Conservation (phyloP, 495 filamentous ascomycete genomes). For the Cercophora scortea region DNA sequence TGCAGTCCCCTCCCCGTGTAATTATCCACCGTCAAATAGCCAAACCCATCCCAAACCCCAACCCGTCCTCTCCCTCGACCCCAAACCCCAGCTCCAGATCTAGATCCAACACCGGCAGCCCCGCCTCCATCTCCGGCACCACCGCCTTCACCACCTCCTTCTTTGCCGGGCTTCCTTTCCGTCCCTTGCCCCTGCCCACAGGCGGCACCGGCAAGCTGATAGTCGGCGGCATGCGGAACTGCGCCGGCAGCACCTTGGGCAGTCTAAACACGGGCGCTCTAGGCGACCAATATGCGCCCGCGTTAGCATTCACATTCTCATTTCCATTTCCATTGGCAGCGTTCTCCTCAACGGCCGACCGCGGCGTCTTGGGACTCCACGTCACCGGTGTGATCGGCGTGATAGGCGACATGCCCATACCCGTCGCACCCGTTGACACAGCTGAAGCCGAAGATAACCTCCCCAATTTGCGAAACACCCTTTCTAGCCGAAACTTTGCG, state of each 20-base stretch:
- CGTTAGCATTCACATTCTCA: not conserved
- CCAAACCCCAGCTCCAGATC: no score
- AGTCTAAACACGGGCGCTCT: not conserved
- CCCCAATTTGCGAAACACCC: slow-evolving; percentile 21
- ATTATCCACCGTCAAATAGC: no score
- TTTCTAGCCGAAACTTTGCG: slow-evolving; percentile 20
- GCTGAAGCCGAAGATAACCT: slow-evolving; percentile 3
- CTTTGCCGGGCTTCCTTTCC: not conserved
- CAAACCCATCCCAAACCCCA: no score
- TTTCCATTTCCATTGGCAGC: not conserved
- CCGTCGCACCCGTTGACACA: not conserved
- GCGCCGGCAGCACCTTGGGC: not conserved
- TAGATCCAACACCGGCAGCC: not conserved
- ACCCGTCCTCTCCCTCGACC: no score
- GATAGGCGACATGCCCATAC: slow-evolving; percentile 5
- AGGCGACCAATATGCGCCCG: not conserved
- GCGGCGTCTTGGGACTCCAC: not conserved
- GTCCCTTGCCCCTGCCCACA: not conserved
- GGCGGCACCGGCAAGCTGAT: not conserved
- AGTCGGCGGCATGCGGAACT: not conserved
- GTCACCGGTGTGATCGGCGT: slow-evolving; percentile 7
- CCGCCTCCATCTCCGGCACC: not conserved
- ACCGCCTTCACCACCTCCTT: not conserved
- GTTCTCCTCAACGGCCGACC: not conserved
- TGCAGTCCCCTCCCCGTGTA: no score